Percentiles rank a stretch among this genome's conserved stretches.
phyloP scores from a whole-genome alignment of 306 rosid species.

The Dicorynia guianensis region DNA sequence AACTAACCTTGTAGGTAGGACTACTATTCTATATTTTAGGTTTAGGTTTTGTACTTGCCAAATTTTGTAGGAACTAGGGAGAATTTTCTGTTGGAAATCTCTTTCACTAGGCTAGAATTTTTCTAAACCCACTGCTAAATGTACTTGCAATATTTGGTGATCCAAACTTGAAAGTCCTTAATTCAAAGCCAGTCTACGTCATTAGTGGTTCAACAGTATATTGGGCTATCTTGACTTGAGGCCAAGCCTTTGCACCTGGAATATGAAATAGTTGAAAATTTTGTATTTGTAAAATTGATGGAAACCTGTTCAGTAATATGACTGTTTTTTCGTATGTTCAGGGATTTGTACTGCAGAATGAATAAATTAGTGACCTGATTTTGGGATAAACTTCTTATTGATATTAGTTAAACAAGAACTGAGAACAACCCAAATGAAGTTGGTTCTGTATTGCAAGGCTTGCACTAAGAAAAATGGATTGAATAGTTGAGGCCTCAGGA shows the following conservation, averaged over 20 bases:
- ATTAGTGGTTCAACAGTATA: constrained; percentile 19
- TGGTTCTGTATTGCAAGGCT: constrained; percentile 10
- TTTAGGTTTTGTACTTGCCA: constrained; percentile 9
- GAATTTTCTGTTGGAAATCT: constrained; percentile 30
- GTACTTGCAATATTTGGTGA: constrained; percentile 16
- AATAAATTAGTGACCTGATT: constrained; percentile 4
- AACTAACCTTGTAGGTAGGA: constrained; percentile 22
- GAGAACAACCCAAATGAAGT: constrained; percentile 33
- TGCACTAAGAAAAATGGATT: background rate
- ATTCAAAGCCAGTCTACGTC: constrained; percentile 28
- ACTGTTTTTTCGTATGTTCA: background rate
- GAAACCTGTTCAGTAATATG: constrained; percentile 14
- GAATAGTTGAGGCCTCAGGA: constrained; percentile 14
- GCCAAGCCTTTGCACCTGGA: constrained; percentile 15
- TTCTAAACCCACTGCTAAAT: background rate
- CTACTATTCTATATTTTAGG: constrained; percentile 17
- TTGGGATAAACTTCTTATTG: constrained; percentile 6
- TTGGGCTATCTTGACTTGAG: constrained; percentile 29
- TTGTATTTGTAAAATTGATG: background rate
- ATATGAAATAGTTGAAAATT: constrained; percentile 1
- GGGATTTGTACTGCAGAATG: background rate
- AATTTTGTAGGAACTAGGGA: background rate
- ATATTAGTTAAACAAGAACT: constrained; percentile 30
- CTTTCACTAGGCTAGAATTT: constrained; percentile 19
- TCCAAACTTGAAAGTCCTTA: constrained; percentile 21